Conservation (phyloP, 1,284 basidiomycete genomes). For the Abortiporus biennis region DNA sequence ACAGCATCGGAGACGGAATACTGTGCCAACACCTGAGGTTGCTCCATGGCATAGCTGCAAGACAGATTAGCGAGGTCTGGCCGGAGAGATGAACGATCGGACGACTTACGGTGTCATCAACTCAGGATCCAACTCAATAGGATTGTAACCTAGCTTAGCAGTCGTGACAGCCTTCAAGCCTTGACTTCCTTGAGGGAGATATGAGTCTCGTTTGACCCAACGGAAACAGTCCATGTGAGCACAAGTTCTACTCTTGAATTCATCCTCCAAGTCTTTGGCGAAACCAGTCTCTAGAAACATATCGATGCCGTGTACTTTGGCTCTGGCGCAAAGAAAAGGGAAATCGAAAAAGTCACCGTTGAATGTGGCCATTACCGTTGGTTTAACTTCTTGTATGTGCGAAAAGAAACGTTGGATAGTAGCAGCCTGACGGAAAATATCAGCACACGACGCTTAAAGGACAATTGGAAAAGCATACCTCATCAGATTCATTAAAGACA, state of each 20-base stretch:
- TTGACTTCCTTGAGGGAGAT: slow-evolving; percentile 97
- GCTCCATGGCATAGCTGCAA: slow-evolving; percentile 90
- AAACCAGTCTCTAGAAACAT: slow-evolving; percentile 98
- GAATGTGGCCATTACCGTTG: slow-evolving; percentile 97
- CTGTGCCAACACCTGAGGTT: slow-evolving; percentile 91
- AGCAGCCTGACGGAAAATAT: slow-evolving; percentile 43
- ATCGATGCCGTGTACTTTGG: slow-evolving; percentile 88
- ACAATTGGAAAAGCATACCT: slow-evolving; percentile 45
- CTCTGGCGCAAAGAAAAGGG: slow-evolving; percentile 90
- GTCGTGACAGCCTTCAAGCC: slow-evolving; percentile 98
- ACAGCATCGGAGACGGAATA: slow-evolving; percentile 99
- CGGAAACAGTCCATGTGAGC: slow-evolving; percentile 99
- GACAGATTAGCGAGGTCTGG: not conserved
- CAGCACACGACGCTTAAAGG: not conserved
- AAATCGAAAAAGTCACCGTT: slow-evolving; percentile 99
- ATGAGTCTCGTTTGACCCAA: slow-evolving; percentile 99
- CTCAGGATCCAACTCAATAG: slow-evolving; percentile 97
- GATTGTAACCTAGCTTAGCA: slow-evolving; percentile 95
- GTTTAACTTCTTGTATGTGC: slow-evolving; percentile 89
- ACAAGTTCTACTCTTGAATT: slow-evolving; percentile 92
- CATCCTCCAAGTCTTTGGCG: slow-evolving; percentile 85
- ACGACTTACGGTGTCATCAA: slow-evolving; percentile 94
- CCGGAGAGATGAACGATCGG: not conserved
- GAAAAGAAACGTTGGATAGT: slow-evolving; percentile 87
- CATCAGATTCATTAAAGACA: slow-evolving; percentile 93